Percentiles rank a stretch among this genome's conserved stretches.
These are phyloP conservation scores for Aurantiochytrium sp. DNA, from an alignment of 108 stramenopile species.

Conservation along the genomic window DNA sequence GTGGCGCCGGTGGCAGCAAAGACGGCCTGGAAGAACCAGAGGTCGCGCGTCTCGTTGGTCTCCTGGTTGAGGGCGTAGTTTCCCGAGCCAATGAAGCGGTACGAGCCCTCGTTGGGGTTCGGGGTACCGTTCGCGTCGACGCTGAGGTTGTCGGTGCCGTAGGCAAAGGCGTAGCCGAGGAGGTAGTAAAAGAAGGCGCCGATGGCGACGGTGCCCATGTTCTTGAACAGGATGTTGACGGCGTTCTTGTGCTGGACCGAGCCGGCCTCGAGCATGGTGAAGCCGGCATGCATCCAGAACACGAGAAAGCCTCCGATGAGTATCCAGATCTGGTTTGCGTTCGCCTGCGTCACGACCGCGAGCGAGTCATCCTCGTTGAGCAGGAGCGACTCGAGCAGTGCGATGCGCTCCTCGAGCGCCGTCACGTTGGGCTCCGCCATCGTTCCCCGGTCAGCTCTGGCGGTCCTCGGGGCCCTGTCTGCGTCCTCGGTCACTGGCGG, in stretches of 20 bases:
- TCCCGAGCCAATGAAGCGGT: slow-evolving; percentile 63
- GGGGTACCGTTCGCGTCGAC: not conserved
- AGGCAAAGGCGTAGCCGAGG: slow-evolving; percentile 35
- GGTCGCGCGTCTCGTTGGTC: not conserved
- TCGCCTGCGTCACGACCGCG: not conserved
- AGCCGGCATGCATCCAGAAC: slow-evolving; percentile 71
- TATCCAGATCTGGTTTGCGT: slow-evolving; percentile 35
- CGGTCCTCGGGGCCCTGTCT: no score
- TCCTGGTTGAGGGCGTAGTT: slow-evolving; percentile 58
- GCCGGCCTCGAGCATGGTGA: slow-evolving; percentile 73
- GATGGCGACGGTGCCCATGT: slow-evolving; percentile 39
- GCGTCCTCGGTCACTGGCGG: no score
- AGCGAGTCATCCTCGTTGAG: not conserved
- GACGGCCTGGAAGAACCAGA: slow-evolving; percentile 73
- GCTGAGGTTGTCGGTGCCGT: not conserved
- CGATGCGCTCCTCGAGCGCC: not conserved
- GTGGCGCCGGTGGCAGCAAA: slow-evolving; percentile 71
- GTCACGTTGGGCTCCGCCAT: not conserved
- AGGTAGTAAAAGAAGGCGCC: slow-evolving; percentile 39
- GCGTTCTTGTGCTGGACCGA: slow-evolving; percentile 58
- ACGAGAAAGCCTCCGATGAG: slow-evolving; percentile 48
- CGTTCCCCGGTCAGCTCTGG: no score
- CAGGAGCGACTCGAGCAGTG: not conserved
- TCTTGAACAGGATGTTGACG: slow-evolving; percentile 53
- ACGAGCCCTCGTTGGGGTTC: not conserved